Percentiles rank a stretch among this genome's conserved stretches.
phyloP scores from a whole-genome alignment of 1,139 yeast genomes.

The Blastobotrys illinoisensis region DNA sequence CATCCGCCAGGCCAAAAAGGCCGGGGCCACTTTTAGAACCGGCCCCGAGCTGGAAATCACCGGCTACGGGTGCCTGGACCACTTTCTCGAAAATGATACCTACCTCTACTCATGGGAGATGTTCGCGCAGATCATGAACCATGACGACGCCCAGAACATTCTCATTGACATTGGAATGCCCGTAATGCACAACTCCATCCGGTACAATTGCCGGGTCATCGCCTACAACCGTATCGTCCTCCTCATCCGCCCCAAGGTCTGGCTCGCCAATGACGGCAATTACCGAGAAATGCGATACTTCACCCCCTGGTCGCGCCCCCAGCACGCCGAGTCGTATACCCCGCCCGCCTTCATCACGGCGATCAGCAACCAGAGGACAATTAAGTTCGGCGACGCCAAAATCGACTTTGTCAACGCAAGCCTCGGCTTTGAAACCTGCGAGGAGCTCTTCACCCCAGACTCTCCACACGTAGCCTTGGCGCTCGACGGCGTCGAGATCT shows the following conservation, averaged over 20 bases:
- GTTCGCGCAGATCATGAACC: slow-evolving; percentile 66
- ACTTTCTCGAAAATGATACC: slow-evolving; percentile 84
- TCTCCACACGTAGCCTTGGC: slow-evolving; percentile 92
- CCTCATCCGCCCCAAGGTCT: slow-evolving; percentile 84
- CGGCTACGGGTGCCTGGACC: slow-evolving; percentile 91
- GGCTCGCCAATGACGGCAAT: slow-evolving; percentile 95
- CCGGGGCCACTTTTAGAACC: slow-evolving; percentile 77
- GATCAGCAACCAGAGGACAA: slow-evolving; percentile 48
- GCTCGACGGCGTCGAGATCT: slow-evolving; percentile 90
- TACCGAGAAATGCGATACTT: slow-evolving; percentile 96
- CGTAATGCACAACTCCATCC: slow-evolving; percentile 73
- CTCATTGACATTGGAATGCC: slow-evolving; percentile 94
- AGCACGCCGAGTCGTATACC: slow-evolving; percentile 62
- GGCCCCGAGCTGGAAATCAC: slow-evolving; percentile 96
- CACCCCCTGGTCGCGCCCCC: slow-evolving; percentile 86
- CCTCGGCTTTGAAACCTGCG: slow-evolving; percentile 95
- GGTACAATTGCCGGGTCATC: slow-evolving; percentile 85
- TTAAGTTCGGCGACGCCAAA: slow-evolving; percentile 86
- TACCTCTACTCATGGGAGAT: slow-evolving; percentile 93
- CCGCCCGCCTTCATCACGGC: slow-evolving; percentile 63
- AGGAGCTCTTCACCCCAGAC: slow-evolving; percentile 92
- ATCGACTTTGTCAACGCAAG: slow-evolving; percentile 78
- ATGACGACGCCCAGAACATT: slow-evolving; percentile 66
- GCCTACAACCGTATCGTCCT: slow-evolving; percentile 74
- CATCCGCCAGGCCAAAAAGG: slow-evolving; percentile 65